Base-by-base conservation (phyloP, 352 stramenopile species). In the Pythium dissotocum region DNA sequence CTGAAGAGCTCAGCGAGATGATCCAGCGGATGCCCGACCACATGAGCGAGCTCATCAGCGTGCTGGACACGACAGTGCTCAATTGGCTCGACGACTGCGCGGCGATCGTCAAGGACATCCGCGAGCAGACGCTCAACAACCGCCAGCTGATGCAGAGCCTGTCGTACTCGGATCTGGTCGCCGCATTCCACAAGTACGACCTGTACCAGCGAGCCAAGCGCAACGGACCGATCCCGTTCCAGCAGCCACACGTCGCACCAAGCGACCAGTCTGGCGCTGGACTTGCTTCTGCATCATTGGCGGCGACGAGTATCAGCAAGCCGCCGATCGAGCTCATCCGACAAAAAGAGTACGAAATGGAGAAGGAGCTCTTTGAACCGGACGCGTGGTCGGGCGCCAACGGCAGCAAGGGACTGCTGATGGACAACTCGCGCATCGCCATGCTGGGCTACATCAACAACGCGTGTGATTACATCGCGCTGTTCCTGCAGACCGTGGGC, bases 401-500 rank as follows among this genome's bases (percentile, higher is more conserved):
- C 14, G 77, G 75, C 26, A 65, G 72, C 8, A 82, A 78, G 46
- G 78, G 82, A 1, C 63, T 92, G 6, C 67, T 92, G 16, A 88
- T 89, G 80, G 83, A 94, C 63, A 91, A 87, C 44, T 85, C 85
- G 14, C 80, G 81, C 3, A 79, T 94, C 46, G 82, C 77, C 10
- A 92, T 94, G 82, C 80, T 94, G 21, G 83, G 73, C 12, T 94
- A 94, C 67, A 77, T 87, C n/a, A 91, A 92, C 59, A 88, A 79
- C 58, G 83, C 80, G 1, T 91, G 83, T 40, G 80, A 91, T 57
- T 82, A 88, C 53, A 88, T 92, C n/a, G 80, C 77, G 3, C 53
- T 80, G 32, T 87, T 89, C 42, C 63, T 92, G 51, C 63, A 83
- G 60, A 67, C 40, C 54, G 52, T 73, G 10, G 61, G 56, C 6